Percentiles rank a stretch among this genome's conserved stretches.
Evolutionary conservation across 306 rosid species (phyloP).

Genomic region (Cicer pinnatifidum): DNA sequence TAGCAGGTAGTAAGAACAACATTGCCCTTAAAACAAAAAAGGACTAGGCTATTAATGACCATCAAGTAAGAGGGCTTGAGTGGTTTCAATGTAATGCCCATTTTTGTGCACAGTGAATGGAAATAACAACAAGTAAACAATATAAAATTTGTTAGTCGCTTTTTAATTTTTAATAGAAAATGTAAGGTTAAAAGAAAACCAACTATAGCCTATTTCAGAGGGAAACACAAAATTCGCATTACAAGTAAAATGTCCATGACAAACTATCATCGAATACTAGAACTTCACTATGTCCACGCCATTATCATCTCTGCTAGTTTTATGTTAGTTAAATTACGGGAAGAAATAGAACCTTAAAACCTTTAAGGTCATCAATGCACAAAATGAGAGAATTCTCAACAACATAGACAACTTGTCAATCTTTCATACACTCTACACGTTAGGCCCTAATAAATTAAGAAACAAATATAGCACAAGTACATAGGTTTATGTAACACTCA

Average conservation of each 20-base stretch:
- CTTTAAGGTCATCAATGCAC: slow-evolving; percentile 2
- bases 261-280: slow-evolving; percentile 11
- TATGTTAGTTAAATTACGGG: slow-evolving; percentile 5
- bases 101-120: background rate
- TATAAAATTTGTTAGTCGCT: background rate
- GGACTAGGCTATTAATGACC: too few relatives aligned
- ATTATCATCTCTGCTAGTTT: background rate
- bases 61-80: too few relatives aligned
- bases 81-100: too few relatives aligned
- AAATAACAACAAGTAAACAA: slow-evolving; percentile 5
- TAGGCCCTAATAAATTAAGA: slow-evolving; percentile 9
- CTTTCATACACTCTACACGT: slow-evolving; percentile 14
- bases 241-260: background rate
- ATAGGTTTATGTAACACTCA: slow-evolving; percentile 32
- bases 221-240: slow-evolving; percentile 29
- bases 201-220: slow-evolving; percentile 14
- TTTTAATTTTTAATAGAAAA: background rate
- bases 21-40: too few relatives aligned
- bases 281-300: slow-evolving; percentile 12
- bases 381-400: slow-evolving; percentile 33
- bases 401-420: slow-evolving; percentile 9
- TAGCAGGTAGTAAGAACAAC: too few relatives aligned
- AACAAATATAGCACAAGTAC: slow-evolving; percentile 5
- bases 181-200: background rate
- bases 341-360: slow-evolving; percentile 27